A percentile compares a stretch with the other conserved stretches of the same genome.
phyloP scores from a whole-genome alignment of 1,284 basidiomycete genomes.

The Ustilago shanxiensis region DNA sequence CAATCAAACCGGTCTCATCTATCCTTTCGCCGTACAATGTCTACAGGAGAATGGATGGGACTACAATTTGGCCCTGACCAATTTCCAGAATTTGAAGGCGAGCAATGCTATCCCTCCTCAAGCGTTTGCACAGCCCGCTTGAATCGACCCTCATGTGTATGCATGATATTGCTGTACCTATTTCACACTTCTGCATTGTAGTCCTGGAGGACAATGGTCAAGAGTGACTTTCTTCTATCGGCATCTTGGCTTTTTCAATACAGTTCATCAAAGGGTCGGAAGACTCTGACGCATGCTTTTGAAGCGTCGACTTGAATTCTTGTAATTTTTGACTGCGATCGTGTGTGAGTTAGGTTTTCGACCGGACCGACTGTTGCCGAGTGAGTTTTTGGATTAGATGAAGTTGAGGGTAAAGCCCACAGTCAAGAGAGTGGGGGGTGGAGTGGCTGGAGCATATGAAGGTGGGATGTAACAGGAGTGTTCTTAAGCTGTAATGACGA shows the following conservation, averaged over 20 bases:
- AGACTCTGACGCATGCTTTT: no score
- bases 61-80: constrained; percentile 62
- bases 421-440: no score
- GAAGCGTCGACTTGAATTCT: no score
- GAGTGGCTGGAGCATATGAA: no score
- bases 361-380: no score
- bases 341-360: no score
- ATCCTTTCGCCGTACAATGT: constrained; percentile 70
- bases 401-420: no score
- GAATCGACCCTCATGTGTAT: background rate
- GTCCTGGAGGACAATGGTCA: background rate
- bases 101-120: constrained; percentile 56
- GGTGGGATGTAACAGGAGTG: no score
- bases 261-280: background rate
- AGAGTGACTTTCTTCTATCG: background rate
- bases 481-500: no score
- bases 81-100: constrained; percentile 68
- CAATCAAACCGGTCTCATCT: constrained; percentile 67
- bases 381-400: no score
- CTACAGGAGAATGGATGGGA: constrained; percentile 71
- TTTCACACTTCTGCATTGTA: background rate
- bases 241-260: background rate
- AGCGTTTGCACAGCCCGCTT: constrained; percentile 46
- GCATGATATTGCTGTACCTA: background rate
- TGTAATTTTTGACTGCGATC: no score